Conservation (phyloP, 2,329 filamentous ascomycete genomes). For the Dactylellina drechsleri region DNA sequence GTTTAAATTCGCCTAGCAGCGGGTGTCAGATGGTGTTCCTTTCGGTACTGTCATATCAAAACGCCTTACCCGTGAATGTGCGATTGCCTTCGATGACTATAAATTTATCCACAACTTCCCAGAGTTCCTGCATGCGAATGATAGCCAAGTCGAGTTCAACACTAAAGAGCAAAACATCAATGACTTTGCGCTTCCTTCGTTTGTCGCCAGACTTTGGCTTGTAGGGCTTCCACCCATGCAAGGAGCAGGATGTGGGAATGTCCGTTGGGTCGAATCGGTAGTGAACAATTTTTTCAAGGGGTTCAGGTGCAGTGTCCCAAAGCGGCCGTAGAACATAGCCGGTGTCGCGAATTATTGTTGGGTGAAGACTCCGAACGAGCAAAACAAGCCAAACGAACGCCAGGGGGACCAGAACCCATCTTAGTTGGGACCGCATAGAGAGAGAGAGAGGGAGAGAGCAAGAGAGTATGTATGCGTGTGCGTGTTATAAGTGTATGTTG, state of each 20-base stretch:
- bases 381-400: conserved; percentile 30
- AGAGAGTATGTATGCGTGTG: background rate
- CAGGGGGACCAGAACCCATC: conserved; percentile 31
- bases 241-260: conserved; percentile 23
- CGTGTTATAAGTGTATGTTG: conserved; percentile 18
- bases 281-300: conserved; percentile 42
- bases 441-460: conserved; percentile 6
- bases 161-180: conserved; percentile 32
- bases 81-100: conserved; percentile 45
- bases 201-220: conserved; percentile 22
- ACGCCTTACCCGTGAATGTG: conserved; percentile 32
- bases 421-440: conserved; percentile 32
- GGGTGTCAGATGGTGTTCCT: background rate
- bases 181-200: conserved; percentile 32
- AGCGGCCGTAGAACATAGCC: conserved; percentile 37
- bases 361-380: conserved; percentile 29
- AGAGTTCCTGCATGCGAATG: conserved; percentile 38
- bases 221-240: conserved; percentile 39
- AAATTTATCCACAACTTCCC: conserved; percentile 35
- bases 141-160: conserved; percentile 44
- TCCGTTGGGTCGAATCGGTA: conserved; percentile 36
- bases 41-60: background rate
- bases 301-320: conserved; percentile 36
- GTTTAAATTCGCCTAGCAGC: conserved; percentile 19
- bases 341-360: conserved; percentile 35